phyloP scores from a whole-genome alignment of 148 eudicot species.

The Camellia sinensis region DNA sequence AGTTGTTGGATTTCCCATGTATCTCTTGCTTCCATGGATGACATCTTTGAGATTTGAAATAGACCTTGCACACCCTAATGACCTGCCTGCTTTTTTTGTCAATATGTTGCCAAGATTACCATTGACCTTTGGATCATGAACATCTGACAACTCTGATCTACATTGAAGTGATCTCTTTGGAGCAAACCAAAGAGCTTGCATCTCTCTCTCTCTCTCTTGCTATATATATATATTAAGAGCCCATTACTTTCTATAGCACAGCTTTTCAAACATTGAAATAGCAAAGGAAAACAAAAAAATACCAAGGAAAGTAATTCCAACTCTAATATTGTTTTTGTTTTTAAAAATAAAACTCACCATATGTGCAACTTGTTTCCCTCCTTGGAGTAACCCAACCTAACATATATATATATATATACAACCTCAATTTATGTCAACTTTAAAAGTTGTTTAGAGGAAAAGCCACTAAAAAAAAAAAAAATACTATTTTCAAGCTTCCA shows the following conservation, averaged over 20 bases:
- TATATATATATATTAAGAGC: not conserved
- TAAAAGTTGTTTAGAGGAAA: not conserved
- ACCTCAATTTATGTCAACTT: not conserved
- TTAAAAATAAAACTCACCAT: not conserved
- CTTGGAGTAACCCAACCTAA: not conserved
- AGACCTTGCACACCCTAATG: constrained; percentile 71
- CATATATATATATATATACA: no score
- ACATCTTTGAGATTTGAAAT: constrained; percentile 67
- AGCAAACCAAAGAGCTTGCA: constrained; percentile 31
- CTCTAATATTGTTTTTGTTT: not conserved
- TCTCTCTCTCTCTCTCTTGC: constrained; percentile 4
- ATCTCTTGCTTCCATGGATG: constrained; percentile 35
- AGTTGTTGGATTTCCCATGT: constrained; percentile 59
- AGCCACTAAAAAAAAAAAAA: no score
- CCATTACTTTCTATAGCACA: not conserved
- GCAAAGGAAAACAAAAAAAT: not conserved
- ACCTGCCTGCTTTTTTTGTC: constrained; percentile 24
- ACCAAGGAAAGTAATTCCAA: not conserved
- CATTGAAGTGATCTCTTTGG: constrained; percentile 18
- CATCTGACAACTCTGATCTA: constrained; percentile 20
- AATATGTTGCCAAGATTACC: not conserved
- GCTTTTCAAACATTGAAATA: not conserved
- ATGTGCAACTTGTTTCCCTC: constrained; percentile 1
- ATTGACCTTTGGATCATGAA: constrained; percentile 17
- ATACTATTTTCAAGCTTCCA: not conserved